Base-by-base conservation (phyloP, 148 eudicot species). In the Rhododendron griersonianum region DNA sequence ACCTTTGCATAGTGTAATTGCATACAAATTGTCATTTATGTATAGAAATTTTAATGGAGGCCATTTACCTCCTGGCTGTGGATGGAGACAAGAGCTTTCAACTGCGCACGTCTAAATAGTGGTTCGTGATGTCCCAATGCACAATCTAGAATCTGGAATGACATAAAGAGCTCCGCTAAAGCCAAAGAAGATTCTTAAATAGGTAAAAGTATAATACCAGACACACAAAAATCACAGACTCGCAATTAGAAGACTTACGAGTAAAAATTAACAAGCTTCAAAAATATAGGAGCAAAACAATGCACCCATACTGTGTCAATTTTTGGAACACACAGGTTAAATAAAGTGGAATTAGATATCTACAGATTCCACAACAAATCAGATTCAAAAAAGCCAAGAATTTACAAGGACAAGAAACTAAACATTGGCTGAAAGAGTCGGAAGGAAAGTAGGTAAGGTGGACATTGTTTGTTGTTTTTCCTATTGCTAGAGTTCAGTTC, bases 81-180 rank as follows among this genome's bases (percentile, higher is more conserved):
- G 87, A 96, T 96, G 85, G 92, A 88, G 76, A 96, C 99, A 81
- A 96, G 97, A 55, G 98, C 99, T 90, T 96, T 96, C 84, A 96
- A 55, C 88, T 95, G 99, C 86, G 99, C 96, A 87, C 98, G 91
- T 85, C 99, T 94, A 86, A 96, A 96, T 44, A 96, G 89, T 67
- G 94, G 97, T 59, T 95, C 97, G 85, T 92, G 87, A 81, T 96
- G 99, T 85, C 99, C 98, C 79, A 95, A 87, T 86, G 89, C 91
- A 83, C 88, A 94, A 87, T 96, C 99, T 84, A 96, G 89, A 79
- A 96, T 84, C 99, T 96, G 94, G 73, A 89, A 89, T 73, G 19
- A 55, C 67, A 85, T 59, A 75, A 90, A 61, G 48, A 80, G 51
- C 78, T 76, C 50, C 51, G 25, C 50, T 33, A 39, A 84, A 45